Conservation (phyloP, 306 rosid genomes). For the Herpetospermum pedunculosum region DNA sequence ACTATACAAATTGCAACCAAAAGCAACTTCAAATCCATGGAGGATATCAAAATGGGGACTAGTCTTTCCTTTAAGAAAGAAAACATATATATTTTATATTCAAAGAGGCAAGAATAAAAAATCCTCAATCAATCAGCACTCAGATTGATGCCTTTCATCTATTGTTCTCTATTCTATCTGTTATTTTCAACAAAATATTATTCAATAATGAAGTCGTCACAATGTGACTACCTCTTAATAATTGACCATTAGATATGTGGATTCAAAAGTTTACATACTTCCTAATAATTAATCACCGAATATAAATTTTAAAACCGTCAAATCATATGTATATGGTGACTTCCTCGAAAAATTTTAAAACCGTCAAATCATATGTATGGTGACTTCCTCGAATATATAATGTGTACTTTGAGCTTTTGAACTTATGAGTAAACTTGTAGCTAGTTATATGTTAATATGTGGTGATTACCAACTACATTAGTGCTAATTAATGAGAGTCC, state of each 20-base stretch:
- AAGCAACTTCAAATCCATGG: neutral
- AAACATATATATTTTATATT: neutral
- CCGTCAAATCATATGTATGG: no score
- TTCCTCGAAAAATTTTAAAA: no score
- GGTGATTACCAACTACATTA: no score
- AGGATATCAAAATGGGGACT: neutral
- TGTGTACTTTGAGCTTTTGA: neutral
- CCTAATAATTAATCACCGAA: no score
- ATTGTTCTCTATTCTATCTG: neutral
- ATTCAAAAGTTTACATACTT: no score
- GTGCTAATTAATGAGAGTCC: no score
- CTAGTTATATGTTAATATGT: neutral
- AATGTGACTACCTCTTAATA: no score
- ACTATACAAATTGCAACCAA: neutral
- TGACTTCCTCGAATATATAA: no score
- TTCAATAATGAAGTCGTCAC: no score
- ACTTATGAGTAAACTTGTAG: neutral
- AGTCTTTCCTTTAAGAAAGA: neutral
- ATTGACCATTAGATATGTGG: no score
- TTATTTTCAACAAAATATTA: neutral
- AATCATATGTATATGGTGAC: no score
- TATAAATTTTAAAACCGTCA: no score
- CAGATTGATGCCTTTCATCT: neutral
- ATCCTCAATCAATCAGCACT: neutral
- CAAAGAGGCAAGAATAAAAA: neutral